Base-by-base conservation (phyloP, 305 asterid species). In the Fraxinus platypoda region DNA sequence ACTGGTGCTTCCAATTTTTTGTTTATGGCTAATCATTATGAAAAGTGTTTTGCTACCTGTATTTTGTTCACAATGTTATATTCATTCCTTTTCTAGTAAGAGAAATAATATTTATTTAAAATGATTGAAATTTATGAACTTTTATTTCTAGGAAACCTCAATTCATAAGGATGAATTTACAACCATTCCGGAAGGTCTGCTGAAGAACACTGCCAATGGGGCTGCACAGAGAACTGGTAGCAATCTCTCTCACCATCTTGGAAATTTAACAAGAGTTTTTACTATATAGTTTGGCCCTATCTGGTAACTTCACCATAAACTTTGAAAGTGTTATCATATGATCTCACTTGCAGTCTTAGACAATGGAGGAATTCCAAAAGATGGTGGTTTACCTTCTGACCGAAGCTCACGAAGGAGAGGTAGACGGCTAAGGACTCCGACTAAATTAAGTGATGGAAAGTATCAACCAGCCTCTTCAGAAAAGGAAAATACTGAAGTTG, bases 321-420 rank as follows among this genome's bases (percentile, higher is more conserved):
- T 79, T 26, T 66, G 78, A 78, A 78, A 78, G 31, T 83, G 78
- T 52, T 52, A 49, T 83, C 80, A 46, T 82, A 15, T 78, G 38
- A 78, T 31, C 82, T 81, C 78, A 82, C 81, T 57, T 78, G 31
- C 90, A 90, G 92, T 88, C 78, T 85, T 84, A 77, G 78, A 86
- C 38, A 86, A 90, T 89, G 91, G 88, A 77, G 89, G 81, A 83
- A 80, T 80, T 84, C 77, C 83, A 35, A 91, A 86, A 71, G 94
- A 89, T 73, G 89, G 86, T 68, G 85, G 82, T 68, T 87, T 87
- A 57, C 84, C 86, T 80, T 82, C 93, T 79, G 95, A 88, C 31
- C 90, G 89, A 68, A 91, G 89, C 54, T 46, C 94, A 75, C 96
- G 98, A 85, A 91, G 95, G 90, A 92, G 93, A 87, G 88, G 90